phyloP scores from a whole-genome alignment of 257 asterid species.

The Haberlea rhodopensis region DNA sequence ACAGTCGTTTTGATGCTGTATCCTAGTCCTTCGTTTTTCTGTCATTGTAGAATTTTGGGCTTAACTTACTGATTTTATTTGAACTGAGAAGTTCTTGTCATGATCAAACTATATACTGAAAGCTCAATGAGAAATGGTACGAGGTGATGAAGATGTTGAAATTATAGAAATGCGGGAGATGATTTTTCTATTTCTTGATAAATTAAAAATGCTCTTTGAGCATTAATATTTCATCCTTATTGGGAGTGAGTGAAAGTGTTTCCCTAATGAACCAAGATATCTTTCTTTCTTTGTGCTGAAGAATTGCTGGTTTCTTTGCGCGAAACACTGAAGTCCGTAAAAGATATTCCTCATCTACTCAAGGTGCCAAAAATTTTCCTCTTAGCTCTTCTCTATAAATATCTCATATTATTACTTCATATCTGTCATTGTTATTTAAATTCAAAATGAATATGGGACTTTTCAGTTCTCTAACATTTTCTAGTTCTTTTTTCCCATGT shows the following conservation, averaged over 20 bases:
- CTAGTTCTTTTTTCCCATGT: not conserved
- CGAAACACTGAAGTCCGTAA: constrained; percentile 84
- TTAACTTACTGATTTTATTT: too few relatives aligned
- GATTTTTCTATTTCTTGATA: constrained; percentile 14
- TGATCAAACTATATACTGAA: constrained; percentile 14
- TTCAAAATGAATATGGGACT: not conserved
- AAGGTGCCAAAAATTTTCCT: constrained; percentile 50
- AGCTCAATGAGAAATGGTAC: constrained; percentile 22
- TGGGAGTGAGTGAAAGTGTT: constrained; percentile 18
- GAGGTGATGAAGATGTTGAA: constrained; percentile 20
- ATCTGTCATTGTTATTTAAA: constrained; percentile 18
- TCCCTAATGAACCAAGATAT: constrained; percentile 66
- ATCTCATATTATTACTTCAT: constrained; percentile 22
- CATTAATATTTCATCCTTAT: constrained; percentile 19
- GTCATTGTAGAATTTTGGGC: constrained; percentile 8
- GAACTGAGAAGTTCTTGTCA: constrained; percentile 16
- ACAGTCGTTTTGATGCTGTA: constrained; percentile 86
- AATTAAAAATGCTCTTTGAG: constrained; percentile 16
- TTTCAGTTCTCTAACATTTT: constrained; percentile 15
- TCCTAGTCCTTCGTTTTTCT: constrained; percentile 44
- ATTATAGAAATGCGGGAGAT: constrained; percentile 10
- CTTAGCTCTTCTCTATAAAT: constrained; percentile 20
- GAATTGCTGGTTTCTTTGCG: constrained; percentile 77
- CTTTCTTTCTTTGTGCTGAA: constrained; percentile 79
- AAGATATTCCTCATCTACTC: constrained; percentile 83